phyloP scores from a whole-genome alignment of 768 basidiomycete genomes.

The Suillus weaverae region DNA sequence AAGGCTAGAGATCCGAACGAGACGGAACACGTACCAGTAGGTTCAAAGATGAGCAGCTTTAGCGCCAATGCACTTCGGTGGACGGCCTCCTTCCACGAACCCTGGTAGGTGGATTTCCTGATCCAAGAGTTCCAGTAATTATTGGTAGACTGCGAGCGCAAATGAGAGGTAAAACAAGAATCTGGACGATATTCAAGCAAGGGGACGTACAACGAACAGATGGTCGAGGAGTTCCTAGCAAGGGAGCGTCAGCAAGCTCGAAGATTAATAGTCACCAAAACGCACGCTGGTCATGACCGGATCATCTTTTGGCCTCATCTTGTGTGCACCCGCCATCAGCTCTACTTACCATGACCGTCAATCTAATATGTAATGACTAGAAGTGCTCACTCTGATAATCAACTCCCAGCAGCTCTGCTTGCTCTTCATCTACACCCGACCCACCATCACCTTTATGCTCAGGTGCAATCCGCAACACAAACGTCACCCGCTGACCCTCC shows the following conservation, averaged over 20 bases:
- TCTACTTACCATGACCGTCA: conserved; percentile 25
- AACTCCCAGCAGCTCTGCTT: conserved; percentile 47
- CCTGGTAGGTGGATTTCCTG: conserved; percentile 82
- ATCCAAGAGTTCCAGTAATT: conserved; percentile 91
- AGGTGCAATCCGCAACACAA: conserved; percentile 76
- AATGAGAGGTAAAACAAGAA: conserved; percentile 6
- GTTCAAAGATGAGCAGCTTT: conserved; percentile 91
- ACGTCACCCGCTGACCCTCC: conserved; percentile 91
- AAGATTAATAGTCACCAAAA: neutral
- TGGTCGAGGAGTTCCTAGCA: conserved; percentile 54
- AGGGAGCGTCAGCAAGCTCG: neutral
- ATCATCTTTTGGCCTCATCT: conserved; percentile 58
- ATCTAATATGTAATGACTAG: conserved; percentile 9
- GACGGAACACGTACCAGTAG: conserved; percentile 55
- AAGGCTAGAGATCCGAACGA: neutral
- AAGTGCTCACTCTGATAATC: conserved; percentile 40
- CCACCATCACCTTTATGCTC: conserved; percentile 21
- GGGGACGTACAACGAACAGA: conserved; percentile 51
- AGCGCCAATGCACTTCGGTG: conserved; percentile 90
- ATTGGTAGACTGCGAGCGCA: conserved; percentile 57
- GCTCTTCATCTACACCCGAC: conserved; percentile 36
- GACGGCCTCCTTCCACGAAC: conserved; percentile 95
- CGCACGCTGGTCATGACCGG: conserved; percentile 67
- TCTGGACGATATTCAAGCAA: neutral
- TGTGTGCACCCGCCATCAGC: conserved; percentile 45